These are phyloP conservation scores for Phaeodactylum tricornutum DNA, from an alignment of 108 stramenopile species.

Conservation along the genomic window DNA sequence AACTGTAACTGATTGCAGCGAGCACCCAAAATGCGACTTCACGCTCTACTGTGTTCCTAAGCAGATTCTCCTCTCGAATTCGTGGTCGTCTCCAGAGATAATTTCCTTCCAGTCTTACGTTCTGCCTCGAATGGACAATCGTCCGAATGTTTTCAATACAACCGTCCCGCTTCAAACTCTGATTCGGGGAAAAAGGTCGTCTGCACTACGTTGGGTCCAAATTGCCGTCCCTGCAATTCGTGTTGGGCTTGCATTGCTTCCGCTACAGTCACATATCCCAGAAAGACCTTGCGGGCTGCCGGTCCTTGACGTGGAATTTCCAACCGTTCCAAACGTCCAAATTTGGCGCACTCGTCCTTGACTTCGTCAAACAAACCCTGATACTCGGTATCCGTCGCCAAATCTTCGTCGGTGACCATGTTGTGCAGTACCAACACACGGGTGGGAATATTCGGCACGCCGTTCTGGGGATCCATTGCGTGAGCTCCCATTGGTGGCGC, in stretches of 20 bases:
- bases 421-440: slow-evolving; percentile 88
- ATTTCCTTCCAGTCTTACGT: background rate
- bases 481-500: background rate
- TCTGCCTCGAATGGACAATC: background rate
- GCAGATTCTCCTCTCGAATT: background rate
- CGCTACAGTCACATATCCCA: slow-evolving; percentile 72
- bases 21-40: background rate
- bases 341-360: slow-evolving; percentile 64
- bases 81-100: background rate
- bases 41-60: background rate
- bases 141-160: slow-evolving; percentile 5
- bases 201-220: slow-evolving; percentile 80
- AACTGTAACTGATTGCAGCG: background rate
- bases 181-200: slow-evolving; percentile 20
- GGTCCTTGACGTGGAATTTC: slow-evolving; percentile 66
- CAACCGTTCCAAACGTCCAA: slow-evolving; percentile 70
- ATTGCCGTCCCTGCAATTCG: slow-evolving; percentile 81
- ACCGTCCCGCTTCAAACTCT: slow-evolving; percentile 14
- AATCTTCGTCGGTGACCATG: slow-evolving; percentile 94
- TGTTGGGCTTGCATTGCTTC: slow-evolving; percentile 66
- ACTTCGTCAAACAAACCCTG: slow-evolving; percentile 78
- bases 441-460: slow-evolving; percentile 9
- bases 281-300: slow-evolving; percentile 79
- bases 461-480: slow-evolving; percentile 1
- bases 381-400: slow-evolving; percentile 76